A percentile compares a stretch with the other conserved stretches of the same genome.
phyloP scores from a whole-genome alignment of 768 basidiomycete species.

The Pulveroboletus sp. region DNA sequence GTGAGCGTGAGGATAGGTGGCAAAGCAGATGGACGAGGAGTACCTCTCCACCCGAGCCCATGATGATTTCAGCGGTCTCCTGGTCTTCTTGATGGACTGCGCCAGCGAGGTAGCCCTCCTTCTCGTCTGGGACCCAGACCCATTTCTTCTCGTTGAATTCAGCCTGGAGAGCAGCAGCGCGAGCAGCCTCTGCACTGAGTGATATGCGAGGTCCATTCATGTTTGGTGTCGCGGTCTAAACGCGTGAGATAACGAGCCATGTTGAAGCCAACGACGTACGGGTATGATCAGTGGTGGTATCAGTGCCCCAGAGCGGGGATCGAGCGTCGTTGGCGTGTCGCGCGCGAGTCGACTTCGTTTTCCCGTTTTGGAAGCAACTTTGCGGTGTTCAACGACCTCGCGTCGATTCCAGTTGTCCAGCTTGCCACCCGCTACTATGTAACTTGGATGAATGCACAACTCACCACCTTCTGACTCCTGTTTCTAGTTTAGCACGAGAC shows the following conservation, averaged over 20 bases:
- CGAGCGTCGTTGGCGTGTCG: constrained; percentile 3
- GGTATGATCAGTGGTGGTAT: constrained; percentile 10
- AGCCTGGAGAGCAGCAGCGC: constrained; percentile 85
- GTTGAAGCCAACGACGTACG: no score
- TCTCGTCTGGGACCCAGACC: constrained; percentile 95
- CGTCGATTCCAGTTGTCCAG: no score
- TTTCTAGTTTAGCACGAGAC: no score
- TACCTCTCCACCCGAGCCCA: constrained; percentile 84
- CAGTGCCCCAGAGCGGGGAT: background rate
- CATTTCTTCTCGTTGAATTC: constrained; percentile 98
- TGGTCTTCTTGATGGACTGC: constrained; percentile 89
- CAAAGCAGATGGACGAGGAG: constrained; percentile 11
- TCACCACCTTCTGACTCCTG: no score
- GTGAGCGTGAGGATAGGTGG: constrained; percentile 3
- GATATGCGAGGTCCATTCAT: constrained; percentile 52
- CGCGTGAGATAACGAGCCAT: no score
- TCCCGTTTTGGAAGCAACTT: constrained; percentile 14
- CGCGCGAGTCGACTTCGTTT: background rate
- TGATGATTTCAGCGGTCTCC: constrained; percentile 77
- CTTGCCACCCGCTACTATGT: no score
- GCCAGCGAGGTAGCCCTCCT: constrained; percentile 90
- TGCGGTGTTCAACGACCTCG: background rate
- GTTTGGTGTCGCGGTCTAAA: constrained; percentile 4
- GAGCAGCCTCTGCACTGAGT: constrained; percentile 66
- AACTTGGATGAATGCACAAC: no score